These are phyloP conservation scores for Allomyces macrogynus DNA, from an alignment of 192 early-diverging fungal genomes.

Conservation along the genomic window DNA sequence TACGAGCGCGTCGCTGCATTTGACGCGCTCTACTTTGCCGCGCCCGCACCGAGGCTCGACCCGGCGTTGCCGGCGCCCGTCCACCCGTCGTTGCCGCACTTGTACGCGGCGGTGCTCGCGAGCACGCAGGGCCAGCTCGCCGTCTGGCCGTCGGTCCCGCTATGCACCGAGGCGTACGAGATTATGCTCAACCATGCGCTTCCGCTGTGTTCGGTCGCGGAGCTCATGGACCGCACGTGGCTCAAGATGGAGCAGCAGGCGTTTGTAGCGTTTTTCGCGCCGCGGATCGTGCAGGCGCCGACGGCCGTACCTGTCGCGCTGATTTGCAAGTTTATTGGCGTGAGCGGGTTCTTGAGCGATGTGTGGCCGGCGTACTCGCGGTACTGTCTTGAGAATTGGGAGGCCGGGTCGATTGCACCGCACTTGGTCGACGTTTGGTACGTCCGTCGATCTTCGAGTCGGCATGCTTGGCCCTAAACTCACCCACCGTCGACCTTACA, in stretches of 20 bases:
- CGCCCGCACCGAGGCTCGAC: too few species aligned
- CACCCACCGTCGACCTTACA: too few species aligned
- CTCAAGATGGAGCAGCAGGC: neutral
- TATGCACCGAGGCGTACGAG: neutral
- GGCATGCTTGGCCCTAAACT: too few species aligned
- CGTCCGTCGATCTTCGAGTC: neutral
- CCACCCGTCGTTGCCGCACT: too few species aligned
- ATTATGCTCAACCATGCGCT: neutral
- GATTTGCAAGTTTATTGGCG: neutral
- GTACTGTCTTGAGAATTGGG: neutral
- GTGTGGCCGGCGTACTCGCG: neutral
- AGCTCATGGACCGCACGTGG: conserved; percentile 1
- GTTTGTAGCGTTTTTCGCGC: neutral
- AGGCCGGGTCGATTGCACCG: neutral
- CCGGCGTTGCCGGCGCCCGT: too few species aligned
- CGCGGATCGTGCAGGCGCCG: neutral
- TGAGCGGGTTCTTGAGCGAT: neutral
- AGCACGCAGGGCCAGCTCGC: neutral
- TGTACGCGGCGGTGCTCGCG: too few species aligned
- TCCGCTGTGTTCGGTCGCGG: neutral
- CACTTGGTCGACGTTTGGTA: neutral
- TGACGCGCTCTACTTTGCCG: too few species aligned
- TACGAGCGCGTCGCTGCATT: too few species aligned
- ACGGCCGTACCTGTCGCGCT: neutral
- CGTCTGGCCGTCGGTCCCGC: neutral